Evolutionary conservation across 345 rosid species (phyloP).

Genomic region (Excoecaria cochinchinensis): DNA sequence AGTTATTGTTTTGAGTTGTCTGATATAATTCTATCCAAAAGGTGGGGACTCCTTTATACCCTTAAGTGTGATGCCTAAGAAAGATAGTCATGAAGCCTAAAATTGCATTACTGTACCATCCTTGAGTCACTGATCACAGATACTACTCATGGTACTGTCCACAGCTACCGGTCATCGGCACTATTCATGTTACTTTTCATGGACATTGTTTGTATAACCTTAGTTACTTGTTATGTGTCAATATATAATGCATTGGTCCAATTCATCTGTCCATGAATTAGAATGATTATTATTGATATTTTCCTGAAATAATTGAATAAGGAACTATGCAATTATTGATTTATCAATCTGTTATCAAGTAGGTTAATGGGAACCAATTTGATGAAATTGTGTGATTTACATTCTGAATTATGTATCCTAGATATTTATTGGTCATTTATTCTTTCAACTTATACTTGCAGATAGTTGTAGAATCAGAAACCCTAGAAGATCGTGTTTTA

Average conservation of each 20-base stretch:
- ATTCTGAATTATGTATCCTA: conserved; percentile 5
- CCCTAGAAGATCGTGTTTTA: conserved; percentile 63
- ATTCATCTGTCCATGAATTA: neutral
- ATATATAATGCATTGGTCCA: neutral
- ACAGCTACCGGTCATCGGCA: too few relatives aligned
- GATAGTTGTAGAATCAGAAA: conserved; percentile 44
- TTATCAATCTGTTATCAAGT: neutral
- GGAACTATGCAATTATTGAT: neutral
- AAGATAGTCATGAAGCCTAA: too few relatives aligned
- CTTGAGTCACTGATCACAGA: too few relatives aligned
- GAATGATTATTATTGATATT: neutral
- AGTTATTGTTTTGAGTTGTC: too few relatives aligned
- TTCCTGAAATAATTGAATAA: neutral
- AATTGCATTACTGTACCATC: too few relatives aligned
- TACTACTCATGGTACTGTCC: too few relatives aligned
- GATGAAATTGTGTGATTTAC: neutral
- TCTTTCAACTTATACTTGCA: conserved; percentile 23
- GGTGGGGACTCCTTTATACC: too few relatives aligned
- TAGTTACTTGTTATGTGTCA: neutral
- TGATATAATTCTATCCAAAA: too few relatives aligned
- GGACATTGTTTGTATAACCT: too few relatives aligned
- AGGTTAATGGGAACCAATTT: neutral
- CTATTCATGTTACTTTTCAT: too few relatives aligned
- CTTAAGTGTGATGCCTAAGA: too few relatives aligned
- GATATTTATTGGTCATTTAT: neutral